Conservation (phyloP, 2,329 filamentous ascomycete genomes). For the Aspergillus sp. region DNA sequence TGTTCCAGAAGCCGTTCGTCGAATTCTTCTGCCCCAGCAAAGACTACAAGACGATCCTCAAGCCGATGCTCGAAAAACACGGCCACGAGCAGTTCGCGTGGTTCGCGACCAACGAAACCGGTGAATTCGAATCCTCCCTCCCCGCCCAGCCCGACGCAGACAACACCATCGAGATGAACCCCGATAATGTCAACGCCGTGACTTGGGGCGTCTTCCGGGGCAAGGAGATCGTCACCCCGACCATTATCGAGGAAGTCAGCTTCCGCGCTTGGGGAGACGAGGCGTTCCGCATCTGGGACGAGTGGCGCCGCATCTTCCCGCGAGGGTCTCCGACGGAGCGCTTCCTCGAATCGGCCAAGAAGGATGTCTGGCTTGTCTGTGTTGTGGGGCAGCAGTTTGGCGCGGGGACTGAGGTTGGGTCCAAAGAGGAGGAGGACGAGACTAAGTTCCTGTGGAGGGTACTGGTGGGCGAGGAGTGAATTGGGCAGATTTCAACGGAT, state of each 20-base stretch:
- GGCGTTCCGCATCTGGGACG: constrained; percentile 88
- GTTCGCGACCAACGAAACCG: constrained; percentile 70
- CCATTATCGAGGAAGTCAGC: constrained; percentile 90
- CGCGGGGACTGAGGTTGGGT: constrained; percentile 30
- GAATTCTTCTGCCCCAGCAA: constrained; percentile 78
- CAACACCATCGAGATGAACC: constrained; percentile 25
- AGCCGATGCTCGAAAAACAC: constrained; percentile 50
- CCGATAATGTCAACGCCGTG: constrained; percentile 72
- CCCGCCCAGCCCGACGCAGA: constrained; percentile 17
- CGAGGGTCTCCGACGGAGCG: constrained; percentile 60
- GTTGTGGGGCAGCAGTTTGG: constrained; percentile 39
- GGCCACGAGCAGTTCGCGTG: constrained; percentile 66
- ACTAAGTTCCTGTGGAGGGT: constrained; percentile 33
- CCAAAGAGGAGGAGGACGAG: constrained; percentile 31
- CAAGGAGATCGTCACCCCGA: constrained; percentile 92
- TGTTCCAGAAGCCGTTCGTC: constrained; percentile 97
- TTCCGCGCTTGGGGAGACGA: constrained; percentile 93
- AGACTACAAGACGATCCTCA: constrained; percentile 59
- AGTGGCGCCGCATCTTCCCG: constrained; percentile 88
- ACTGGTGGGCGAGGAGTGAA: constrained; percentile 20
- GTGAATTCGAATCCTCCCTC: constrained; percentile 63
- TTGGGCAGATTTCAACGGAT: constrained; percentile 1
- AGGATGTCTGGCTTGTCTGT: constrained; percentile 82
- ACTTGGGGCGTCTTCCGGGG: constrained; percentile 95
- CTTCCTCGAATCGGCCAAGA: constrained; percentile 57